phyloP scores from a whole-genome alignment of 768 basidiomycete species.

The Saitozyma podzolica region DNA sequence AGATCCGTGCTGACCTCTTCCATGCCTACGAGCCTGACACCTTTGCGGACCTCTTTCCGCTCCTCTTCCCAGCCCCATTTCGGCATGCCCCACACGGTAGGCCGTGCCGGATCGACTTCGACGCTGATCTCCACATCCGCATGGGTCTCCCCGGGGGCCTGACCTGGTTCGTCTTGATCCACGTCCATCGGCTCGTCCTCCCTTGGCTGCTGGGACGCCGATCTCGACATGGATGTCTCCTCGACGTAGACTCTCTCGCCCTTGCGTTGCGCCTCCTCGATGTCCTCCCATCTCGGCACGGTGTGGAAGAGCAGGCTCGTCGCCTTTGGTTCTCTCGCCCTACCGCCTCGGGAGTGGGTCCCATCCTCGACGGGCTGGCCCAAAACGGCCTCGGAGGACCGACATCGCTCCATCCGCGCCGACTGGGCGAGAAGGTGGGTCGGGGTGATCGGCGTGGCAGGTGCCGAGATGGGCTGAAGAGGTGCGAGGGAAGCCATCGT shows the following conservation, averaged over 20 bases:
- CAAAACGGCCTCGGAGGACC: conserved; percentile 34
- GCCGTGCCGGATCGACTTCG: conserved; percentile 1
- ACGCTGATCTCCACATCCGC: conserved; percentile 1
- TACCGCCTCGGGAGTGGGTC: conserved; percentile 13
- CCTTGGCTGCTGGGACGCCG: background rate
- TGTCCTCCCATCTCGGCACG: conserved; percentile 7
- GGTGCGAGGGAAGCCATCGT: conserved; percentile 3
- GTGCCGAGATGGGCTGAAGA: conserved; percentile 37
- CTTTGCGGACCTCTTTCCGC: conserved; percentile 36
- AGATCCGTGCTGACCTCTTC: conserved; percentile 33
- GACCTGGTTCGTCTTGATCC: conserved; percentile 19
- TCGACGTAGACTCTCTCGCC: too few relatives aligned
- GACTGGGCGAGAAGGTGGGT: conserved; percentile 30
- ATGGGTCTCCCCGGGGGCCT: conserved; percentile 1
- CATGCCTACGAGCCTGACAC: conserved; percentile 37
- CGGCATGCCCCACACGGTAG: conserved; percentile 43
- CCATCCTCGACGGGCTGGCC: conserved; percentile 2
- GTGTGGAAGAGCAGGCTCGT: conserved; percentile 30
- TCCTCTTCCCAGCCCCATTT: conserved; percentile 45
- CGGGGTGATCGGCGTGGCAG: conserved; percentile 39
- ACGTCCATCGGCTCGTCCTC: conserved; percentile 26
- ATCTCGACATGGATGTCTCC: too few relatives aligned
- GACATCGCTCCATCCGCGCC: conserved; percentile 39
- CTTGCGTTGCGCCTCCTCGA: too few relatives aligned
- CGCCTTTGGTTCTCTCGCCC: conserved; percentile 33